Evolutionary conservation across 2,329 filamentous ascomycete species (phyloP).

Genomic region (Atkinsonella hypoxylon): DNA sequence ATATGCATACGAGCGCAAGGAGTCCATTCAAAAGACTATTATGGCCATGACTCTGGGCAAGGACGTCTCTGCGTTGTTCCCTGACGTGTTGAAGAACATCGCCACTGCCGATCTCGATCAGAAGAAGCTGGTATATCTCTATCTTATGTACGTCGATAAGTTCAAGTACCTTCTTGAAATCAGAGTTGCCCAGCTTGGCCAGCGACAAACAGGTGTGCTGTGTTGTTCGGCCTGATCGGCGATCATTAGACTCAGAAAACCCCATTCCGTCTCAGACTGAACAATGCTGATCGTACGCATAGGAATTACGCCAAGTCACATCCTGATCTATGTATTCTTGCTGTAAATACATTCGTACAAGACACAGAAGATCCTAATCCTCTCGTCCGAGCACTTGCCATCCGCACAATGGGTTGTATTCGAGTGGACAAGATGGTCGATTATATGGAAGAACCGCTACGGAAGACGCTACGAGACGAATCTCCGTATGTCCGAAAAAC

Average conservation of each 20-base stretch:
- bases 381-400: slow-evolving; percentile 83
- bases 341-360: slow-evolving; percentile 98
- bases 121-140: slow-evolving; percentile 98
- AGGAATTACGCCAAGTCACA: slow-evolving; percentile 99
- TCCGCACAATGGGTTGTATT: slow-evolving; percentile 97
- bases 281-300: slow-evolving; percentile 1
- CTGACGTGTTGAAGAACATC: slow-evolving; percentile 97
- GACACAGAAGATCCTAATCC: slow-evolving; percentile 98
- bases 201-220: not conserved
- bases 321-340: slow-evolving; percentile 94
- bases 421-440: slow-evolving; percentile 99
- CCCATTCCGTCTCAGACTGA: not conserved
- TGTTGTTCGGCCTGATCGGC: not conserved
- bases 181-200: not conserved
- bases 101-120: slow-evolving; percentile 89
- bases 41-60: slow-evolving; percentile 99
- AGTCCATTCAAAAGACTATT: slow-evolving; percentile 98
- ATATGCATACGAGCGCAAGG: slow-evolving; percentile 98
- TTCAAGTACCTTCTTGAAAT: not conserved
- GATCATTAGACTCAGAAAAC: not conserved
- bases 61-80: slow-evolving; percentile 93
- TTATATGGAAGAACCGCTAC: slow-evolving; percentile 96
- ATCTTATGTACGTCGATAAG: slow-evolving; percentile 59
- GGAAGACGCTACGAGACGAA: slow-evolving; percentile 93
- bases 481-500: slow-evolving; percentile 98